Evolutionary conservation across 192 early-diverging fungal species (phyloP).

Genomic region (Backusella morwellensis): DNA sequence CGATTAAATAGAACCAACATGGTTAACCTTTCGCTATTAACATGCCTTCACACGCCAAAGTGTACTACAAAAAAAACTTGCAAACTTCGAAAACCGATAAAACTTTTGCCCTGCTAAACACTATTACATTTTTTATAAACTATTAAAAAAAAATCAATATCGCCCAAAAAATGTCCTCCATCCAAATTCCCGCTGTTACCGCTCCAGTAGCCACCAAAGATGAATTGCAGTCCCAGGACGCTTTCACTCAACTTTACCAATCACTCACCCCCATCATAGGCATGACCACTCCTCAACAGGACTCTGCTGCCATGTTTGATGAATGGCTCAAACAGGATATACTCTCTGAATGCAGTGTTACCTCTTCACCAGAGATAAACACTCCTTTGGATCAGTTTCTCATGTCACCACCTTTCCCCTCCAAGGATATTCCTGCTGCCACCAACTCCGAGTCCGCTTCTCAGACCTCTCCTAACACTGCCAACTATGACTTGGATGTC

Average conservation of each 20-base stretch:
- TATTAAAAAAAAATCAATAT: neutral
- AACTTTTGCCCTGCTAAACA: slow-evolving; percentile 1
- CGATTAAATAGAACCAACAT: slow-evolving; percentile 25
- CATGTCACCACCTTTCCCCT: slow-evolving; percentile 20
- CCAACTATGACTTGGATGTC: slow-evolving; percentile 18
- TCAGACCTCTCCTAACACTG: neutral
- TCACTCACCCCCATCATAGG: slow-evolving; percentile 14
- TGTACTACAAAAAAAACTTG: slow-evolving; percentile 23
- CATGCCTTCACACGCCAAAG: slow-evolving; percentile 22
- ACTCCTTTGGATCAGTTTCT: slow-evolving; percentile 34
- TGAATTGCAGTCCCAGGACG: slow-evolving; percentile 16
- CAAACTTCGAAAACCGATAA: slow-evolving; percentile 22
- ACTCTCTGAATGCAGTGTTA: slow-evolving; percentile 28
- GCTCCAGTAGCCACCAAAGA: slow-evolving; percentile 12
- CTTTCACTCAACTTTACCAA: slow-evolving; percentile 33
- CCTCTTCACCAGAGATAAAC: slow-evolving; percentile 28
- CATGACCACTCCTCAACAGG: slow-evolving; percentile 7
- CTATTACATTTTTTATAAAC: neutral
- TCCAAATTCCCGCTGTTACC: slow-evolving; percentile 12
- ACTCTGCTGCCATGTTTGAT: slow-evolving; percentile 33
- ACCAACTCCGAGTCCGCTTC: neutral
- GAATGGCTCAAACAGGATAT: slow-evolving; percentile 47
- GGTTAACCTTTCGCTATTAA: slow-evolving; percentile 19
- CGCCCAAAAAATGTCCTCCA: slow-evolving; percentile 15
- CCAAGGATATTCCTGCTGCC: slow-evolving; percentile 5